phyloP scores from a whole-genome alignment of 768 basidiomycete species.

The Krasilnikovozyma curviuscula region DNA sequence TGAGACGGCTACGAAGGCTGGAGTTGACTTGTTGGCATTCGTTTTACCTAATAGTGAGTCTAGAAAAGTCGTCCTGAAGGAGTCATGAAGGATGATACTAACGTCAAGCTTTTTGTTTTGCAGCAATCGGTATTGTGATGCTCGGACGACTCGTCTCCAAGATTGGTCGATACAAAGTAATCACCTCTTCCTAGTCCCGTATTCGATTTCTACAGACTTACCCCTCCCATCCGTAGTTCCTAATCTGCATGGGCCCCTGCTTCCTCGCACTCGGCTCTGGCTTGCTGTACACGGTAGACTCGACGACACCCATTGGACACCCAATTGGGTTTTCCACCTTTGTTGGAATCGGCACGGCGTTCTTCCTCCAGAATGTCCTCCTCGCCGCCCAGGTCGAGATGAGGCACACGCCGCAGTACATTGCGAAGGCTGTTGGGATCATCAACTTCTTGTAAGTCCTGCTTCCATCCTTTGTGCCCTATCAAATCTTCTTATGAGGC shows the following conservation, averaged over 20 bases:
- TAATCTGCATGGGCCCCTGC: slow-evolving; percentile 1
- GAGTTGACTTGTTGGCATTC: slow-evolving; percentile 9
- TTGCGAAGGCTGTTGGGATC: slow-evolving; percentile 6
- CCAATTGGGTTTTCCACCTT: slow-evolving; percentile 16
- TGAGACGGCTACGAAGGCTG: slow-evolving; percentile 2
- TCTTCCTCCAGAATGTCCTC: slow-evolving; percentile 16
- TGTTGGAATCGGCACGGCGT: slow-evolving; percentile 16
- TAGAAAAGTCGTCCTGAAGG: slow-evolving; percentile 6
- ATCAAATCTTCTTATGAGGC: neutral
- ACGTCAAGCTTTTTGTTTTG: neutral
- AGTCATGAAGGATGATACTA: neutral
- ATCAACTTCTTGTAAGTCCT: slow-evolving; percentile 3
- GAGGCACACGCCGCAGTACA: slow-evolving; percentile 9
- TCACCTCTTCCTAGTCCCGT: neutral
- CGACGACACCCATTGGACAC: neutral
- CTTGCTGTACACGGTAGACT: slow-evolving; percentile 13
- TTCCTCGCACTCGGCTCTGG: slow-evolving; percentile 14
- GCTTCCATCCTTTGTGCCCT: neutral
- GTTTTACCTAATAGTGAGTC: too few relatives aligned
- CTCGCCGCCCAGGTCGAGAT: slow-evolving; percentile 15
- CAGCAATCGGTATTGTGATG: neutral
- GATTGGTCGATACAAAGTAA: slow-evolving; percentile 7
- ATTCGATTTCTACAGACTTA: too few relatives aligned
- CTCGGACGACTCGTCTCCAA: neutral
- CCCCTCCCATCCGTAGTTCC: neutral